phyloP scores from a whole-genome alignment of 331 rosid genomes.

The Malus hybrid region DNA sequence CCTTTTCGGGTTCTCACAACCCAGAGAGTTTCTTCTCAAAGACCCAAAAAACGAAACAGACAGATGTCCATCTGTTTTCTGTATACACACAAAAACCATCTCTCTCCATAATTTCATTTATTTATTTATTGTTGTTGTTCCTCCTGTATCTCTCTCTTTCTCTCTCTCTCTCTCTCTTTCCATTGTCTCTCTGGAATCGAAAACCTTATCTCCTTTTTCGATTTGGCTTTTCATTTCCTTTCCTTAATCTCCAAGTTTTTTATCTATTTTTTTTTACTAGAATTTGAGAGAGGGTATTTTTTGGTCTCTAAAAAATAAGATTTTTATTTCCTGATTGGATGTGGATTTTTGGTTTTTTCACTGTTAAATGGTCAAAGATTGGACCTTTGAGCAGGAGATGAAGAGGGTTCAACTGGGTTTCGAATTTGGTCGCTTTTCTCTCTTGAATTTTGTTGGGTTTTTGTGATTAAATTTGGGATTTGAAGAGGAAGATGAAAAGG shows the following conservation, averaged over 20 bases:
- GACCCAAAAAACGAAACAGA: not conserved
- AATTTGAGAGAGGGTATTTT: too few species aligned
- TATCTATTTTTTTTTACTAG: not conserved
- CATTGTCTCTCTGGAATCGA: not conserved
- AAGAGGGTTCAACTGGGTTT: not conserved
- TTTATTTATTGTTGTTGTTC: not conserved
- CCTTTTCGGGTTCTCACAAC: slow-evolving; percentile 26
- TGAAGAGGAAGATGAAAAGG: slow-evolving; percentile 32
- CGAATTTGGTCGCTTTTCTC: not conserved
- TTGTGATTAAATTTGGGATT: slow-evolving; percentile 1
- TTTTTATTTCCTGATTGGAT: slow-evolving; percentile 3
- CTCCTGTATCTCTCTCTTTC: not conserved
- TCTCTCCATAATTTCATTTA: not conserved
- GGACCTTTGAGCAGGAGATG: not conserved
- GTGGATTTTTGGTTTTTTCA: not conserved
- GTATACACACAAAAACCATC: not conserved
- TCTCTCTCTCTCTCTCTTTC: not conserved
- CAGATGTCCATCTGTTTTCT: not conserved
- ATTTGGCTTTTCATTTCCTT: not conserved
- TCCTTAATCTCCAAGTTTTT: not conserved
- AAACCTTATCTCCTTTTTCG: not conserved
- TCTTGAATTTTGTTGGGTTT: not conserved
- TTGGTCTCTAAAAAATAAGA: too few species aligned
- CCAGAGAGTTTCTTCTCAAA: not conserved
- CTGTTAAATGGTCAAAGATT: not conserved